These are phyloP conservation scores for Cutaneotrichosporon sp. DNA, from an alignment of 1,284 basidiomycete genomes.

Conservation along the genomic window DNA sequence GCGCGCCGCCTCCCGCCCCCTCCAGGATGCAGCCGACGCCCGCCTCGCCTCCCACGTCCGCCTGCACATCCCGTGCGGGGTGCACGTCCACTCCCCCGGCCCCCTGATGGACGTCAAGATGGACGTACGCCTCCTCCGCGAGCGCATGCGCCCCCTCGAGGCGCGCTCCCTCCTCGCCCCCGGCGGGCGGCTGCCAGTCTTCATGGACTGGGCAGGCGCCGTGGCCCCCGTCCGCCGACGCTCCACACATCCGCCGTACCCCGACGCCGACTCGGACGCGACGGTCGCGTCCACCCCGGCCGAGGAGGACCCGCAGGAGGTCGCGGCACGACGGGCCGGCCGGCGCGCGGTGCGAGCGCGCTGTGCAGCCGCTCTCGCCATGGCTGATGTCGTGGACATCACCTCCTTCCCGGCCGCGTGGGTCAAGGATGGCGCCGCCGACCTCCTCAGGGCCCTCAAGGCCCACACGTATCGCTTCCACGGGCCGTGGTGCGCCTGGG, in stretches of 20 bases:
- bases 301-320: not conserved
- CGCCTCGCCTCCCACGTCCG: constrained; percentile 7
- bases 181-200: not conserved
- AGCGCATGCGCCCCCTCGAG: constrained; percentile 1
- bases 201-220: not conserved
- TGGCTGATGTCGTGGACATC: not conserved
- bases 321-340: not conserved
- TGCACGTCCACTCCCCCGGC: constrained; percentile 3
- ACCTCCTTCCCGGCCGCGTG: constrained; percentile 1
- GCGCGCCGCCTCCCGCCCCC: not conserved
- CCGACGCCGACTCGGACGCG: not conserved
- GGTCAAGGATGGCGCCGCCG: not conserved
- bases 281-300: not conserved
- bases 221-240: not conserved
- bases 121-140: not conserved
- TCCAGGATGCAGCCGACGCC: constrained; percentile 2
- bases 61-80: constrained; percentile 6
- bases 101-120: not conserved
- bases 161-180: not conserved
- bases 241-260: not conserved
- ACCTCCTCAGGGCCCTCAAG: not conserved
- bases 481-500: constrained; percentile 3
- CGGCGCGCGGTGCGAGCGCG: not conserved
- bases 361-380: not conserved
- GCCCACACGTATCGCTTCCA: not conserved